These are phyloP conservation scores for Paecilomyces fulvus DNA, from an alignment of 2,329 filamentous ascomycete genomes.

Conservation along the genomic window DNA sequence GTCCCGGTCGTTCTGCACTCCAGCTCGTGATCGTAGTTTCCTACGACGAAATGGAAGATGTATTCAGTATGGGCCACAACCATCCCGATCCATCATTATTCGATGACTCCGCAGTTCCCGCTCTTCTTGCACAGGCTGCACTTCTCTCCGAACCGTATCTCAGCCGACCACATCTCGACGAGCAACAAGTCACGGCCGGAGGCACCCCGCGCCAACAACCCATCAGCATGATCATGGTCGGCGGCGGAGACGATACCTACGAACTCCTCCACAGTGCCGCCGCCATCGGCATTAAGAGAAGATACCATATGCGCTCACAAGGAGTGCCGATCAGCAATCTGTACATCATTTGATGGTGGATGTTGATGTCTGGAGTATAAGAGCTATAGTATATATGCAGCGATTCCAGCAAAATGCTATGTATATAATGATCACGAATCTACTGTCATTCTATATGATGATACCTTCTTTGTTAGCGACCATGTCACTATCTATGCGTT, in stretches of 20 bases:
- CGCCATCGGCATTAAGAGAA: slow-evolving; percentile 64
- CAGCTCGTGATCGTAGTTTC: slow-evolving; percentile 76
- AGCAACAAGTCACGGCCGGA: slow-evolving; percentile 60
- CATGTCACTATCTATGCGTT: too few relatives aligned
- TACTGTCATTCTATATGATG: too few relatives aligned
- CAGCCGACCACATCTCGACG: slow-evolving; percentile 65
- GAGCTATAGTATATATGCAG: background rate
- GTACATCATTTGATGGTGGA: slow-evolving; percentile 49
- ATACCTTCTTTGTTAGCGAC: too few relatives aligned
- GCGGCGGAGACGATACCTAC: slow-evolving; percentile 60
- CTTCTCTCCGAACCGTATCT: slow-evolving; percentile 32
- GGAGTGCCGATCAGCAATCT: slow-evolving; percentile 73
- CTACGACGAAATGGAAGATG: slow-evolving; percentile 43
- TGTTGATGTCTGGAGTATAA: background rate
- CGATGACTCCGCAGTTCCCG: slow-evolving; percentile 27
- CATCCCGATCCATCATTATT: slow-evolving; percentile 8
- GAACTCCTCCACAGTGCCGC: slow-evolving; percentile 54
- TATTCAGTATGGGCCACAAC: slow-evolving; percentile 14
- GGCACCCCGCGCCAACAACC: slow-evolving; percentile 63
- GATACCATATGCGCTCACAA: slow-evolving; percentile 74
- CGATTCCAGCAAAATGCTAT: background rate
- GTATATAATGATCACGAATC: background rate
- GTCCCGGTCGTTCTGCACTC: slow-evolving; percentile 52
- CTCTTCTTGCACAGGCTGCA: slow-evolving; percentile 14
- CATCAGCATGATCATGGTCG: slow-evolving; percentile 76